Evolutionary conservation across 441 rosid genomes (phyloP).

Genomic region (Bruguiera hainesii): DNA sequence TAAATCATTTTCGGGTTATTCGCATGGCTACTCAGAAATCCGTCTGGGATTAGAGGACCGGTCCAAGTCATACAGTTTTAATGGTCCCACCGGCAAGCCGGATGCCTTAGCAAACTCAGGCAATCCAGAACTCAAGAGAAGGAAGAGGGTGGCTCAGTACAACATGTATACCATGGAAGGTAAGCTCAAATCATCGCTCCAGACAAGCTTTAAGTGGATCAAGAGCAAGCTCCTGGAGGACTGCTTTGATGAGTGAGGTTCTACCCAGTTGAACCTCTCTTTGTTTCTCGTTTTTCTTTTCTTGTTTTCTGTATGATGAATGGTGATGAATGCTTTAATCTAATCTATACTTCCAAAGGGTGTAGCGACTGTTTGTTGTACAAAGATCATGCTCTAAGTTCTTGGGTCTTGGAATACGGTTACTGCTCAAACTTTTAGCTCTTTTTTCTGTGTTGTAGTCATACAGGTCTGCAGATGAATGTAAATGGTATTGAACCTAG

Average conservation of each 20-base stretch:
- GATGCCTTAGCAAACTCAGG: slow-evolving; percentile 15
- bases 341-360: too few relatives aligned
- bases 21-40: slow-evolving; percentile 28
- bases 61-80: slow-evolving; percentile 44
- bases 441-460: too few relatives aligned
- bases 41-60: slow-evolving; percentile 33
- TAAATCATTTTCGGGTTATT: slow-evolving; percentile 40
- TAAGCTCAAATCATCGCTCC: slow-evolving; percentile 30
- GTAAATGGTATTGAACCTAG: too few relatives aligned
- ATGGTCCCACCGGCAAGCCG: slow-evolving; percentile 26
- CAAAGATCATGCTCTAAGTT: too few relatives aligned
- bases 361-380: too few relatives aligned
- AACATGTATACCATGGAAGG: slow-evolving; percentile 28
- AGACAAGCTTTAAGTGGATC: slow-evolving; percentile 37
- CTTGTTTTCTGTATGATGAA: too few relatives aligned
- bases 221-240: slow-evolving; percentile 28
- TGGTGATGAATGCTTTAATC: too few relatives aligned
- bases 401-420: too few relatives aligned
- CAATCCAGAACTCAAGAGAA: slow-evolving; percentile 34
- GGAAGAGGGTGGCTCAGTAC: slow-evolving; percentile 33
- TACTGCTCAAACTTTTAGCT: too few relatives aligned
- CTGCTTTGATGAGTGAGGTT: slow-evolving; percentile 17
- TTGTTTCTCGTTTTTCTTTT: too few relatives aligned
- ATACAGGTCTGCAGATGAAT: too few relatives aligned
- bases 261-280: neutral